Percentiles rank a stretch among this genome's conserved stretches.
Evolutionary conservation across 768 basidiomycete genomes (phyloP).

Genomic region (Suillus lakei): DNA sequence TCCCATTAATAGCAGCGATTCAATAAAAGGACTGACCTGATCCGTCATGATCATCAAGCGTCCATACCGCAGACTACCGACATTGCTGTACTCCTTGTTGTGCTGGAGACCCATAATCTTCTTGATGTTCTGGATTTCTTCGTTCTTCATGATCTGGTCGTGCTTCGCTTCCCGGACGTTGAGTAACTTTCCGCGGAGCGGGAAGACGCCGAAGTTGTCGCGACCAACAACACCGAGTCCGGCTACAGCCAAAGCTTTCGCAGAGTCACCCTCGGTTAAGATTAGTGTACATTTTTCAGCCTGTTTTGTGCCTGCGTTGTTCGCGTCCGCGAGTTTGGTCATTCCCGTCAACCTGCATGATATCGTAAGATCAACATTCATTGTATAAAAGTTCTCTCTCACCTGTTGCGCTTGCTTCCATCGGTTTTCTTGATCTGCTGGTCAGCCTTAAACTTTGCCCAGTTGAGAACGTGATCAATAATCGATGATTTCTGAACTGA

Average conservation of each 20-base stretch:
- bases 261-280: constrained; percentile 98
- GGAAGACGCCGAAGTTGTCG: constrained; percentile 97
- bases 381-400: constrained; percentile 22
- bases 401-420: constrained; percentile 88
- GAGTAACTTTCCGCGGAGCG: constrained; percentile 92
- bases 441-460: constrained; percentile 97
- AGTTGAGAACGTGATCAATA: constrained; percentile 89
- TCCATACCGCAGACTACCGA: constrained; percentile 82
- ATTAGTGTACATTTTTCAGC: constrained; percentile 91
- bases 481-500: constrained; percentile 88
- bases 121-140: constrained; percentile 96
- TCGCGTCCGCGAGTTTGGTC: constrained; percentile 94
- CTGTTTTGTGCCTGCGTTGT: constrained; percentile 89
- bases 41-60: constrained; percentile 99
- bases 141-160: constrained; percentile 97
- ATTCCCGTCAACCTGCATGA: constrained; percentile 78
- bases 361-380: constrained; percentile 7
- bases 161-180: constrained; percentile 97
- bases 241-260: constrained; percentile 94
- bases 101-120: constrained; percentile 97
- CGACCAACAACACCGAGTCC: constrained; percentile 95
- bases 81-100: constrained; percentile 82
- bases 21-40: constrained; percentile 64
- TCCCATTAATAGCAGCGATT: background rate
- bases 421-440: constrained; percentile 97